phyloP scores from a whole-genome alignment of 1,284 basidiomycete species.

The Ustilago trichophora region DNA sequence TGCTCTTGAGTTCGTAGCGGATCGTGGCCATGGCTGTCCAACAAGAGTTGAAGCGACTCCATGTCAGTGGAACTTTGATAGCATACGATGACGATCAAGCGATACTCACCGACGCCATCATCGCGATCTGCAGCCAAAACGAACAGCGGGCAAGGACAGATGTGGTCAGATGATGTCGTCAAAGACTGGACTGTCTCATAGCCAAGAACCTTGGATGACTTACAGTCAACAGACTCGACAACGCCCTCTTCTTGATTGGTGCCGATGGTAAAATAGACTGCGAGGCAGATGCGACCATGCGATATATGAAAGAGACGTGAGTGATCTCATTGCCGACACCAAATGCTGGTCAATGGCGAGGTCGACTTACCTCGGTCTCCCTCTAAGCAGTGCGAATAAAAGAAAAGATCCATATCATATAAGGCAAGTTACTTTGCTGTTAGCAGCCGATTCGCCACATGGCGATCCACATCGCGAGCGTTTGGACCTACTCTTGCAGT shows the following conservation, averaged over 20 bases:
- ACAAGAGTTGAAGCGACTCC: no score
- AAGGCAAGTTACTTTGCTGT: no score
- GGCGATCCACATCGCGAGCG: no score
- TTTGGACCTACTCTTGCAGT: slow-evolving; percentile 12
- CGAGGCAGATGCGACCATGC: background rate
- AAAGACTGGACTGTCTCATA: slow-evolving; percentile 3
- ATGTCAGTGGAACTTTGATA: no score
- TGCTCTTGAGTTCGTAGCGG: slow-evolving; percentile 17
- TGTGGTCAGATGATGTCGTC: background rate
- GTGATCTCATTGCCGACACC: no score
- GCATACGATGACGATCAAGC: no score
- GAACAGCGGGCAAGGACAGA: background rate
- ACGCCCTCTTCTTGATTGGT: slow-evolving; percentile 28
- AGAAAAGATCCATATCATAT: background rate
- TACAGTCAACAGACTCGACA: slow-evolving; percentile 18
- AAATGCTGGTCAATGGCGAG: no score
- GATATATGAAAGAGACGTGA: no score
- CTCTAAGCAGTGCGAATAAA: background rate
- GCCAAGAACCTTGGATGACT: slow-evolving; percentile 8
- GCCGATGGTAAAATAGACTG: slow-evolving; percentile 38
- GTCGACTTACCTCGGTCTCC: slow-evolving; percentile 29
- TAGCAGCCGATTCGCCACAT: no score
- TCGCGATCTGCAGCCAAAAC: slow-evolving; percentile 9
- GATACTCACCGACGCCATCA: slow-evolving; percentile 13
- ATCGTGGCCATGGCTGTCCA: slow-evolving; percentile 24